phyloP scores from a whole-genome alignment of 495 filamentous ascomycete species.

The Bacidia gigantensis region DNA sequence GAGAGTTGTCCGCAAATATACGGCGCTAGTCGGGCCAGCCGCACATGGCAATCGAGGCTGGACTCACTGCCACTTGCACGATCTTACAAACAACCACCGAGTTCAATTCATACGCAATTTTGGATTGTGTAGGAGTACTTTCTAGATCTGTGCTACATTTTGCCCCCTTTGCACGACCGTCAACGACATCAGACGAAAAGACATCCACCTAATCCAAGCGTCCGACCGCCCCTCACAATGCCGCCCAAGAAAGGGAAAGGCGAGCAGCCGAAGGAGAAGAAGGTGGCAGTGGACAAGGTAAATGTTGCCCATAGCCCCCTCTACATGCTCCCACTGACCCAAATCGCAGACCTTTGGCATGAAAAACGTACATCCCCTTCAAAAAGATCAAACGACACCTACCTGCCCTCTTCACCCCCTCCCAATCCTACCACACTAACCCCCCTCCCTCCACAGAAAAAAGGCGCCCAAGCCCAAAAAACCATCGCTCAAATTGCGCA shows the following conservation, averaged over 20 bases:
- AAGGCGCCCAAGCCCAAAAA: conserved; percentile 78
- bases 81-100: too few relatives aligned
- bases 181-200: not conserved
- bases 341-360: conserved; percentile 71
- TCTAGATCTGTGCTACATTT: not conserved
- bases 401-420: too few relatives aligned
- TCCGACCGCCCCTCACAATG: conserved; percentile 42
- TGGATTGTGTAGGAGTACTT: too few relatives aligned
- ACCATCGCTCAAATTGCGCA: conserved; percentile 69
- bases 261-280: conserved; percentile 55
- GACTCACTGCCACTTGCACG: too few relatives aligned
- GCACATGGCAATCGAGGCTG: too few relatives aligned
- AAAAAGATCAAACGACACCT: too few relatives aligned
- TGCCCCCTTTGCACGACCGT: not conserved
- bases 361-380: conserved; percentile 69
- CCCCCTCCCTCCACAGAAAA: conserved; percentile 52
- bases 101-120: too few relatives aligned
- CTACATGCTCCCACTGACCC: conserved; percentile 17
- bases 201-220: not conserved
- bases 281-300: conserved; percentile 74
- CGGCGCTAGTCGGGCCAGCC: not conserved
- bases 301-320: conserved; percentile 9
- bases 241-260: conserved; percentile 77
- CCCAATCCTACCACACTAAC: not conserved
- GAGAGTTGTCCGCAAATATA: conserved; percentile 1